Base-by-base conservation (phyloP, 2,329 filamentous ascomycete species). In the Claviceps humidiphila region DNA sequence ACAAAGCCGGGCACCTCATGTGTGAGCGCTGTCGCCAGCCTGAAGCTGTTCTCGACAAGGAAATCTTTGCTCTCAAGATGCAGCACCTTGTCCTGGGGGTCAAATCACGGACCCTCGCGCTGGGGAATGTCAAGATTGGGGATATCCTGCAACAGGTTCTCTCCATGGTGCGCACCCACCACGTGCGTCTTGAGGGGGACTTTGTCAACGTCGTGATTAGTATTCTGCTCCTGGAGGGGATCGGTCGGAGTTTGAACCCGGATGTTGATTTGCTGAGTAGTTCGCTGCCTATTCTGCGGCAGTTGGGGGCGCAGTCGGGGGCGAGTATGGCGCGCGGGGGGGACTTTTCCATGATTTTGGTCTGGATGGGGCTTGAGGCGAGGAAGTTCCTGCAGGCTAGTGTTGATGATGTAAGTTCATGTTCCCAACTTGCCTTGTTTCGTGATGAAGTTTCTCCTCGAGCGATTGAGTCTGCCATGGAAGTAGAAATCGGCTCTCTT, bases 191-290 rank as follows among this genome's bases (percentile, higher is more conserved):
- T 49, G 93, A 98, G 68, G 93, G 93, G 8, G 93, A 98, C 66
- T 98, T 97, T 64, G 89, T 98, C 64, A 98, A 98, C 63, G 93
- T 98, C 4, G 91, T 98, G 34, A 85, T 98, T 54, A 95, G 89
- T 54, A 96, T 97, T 51, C 72, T 98, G 38, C 75, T 98, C 2
- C 75, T 98, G 1, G 93, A 98, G 66, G 93, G 93, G 6, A 98
- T 97, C 61, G 93, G 93, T 0, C 79, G 93, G 55, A 88, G 77
- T 54, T 71, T 98, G 16, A 85, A 97, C 65, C 91, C 93, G 0
- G 76, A 91, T 51, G 73, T 96, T 47, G 93, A 98, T 68, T 74
- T 98, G 13, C 84, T 98, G 58, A 77, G 73, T 63, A 90, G 88
- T 62, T 89, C 90, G 7, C 72, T 98, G 48, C 93, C 93, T 0